Conservation (phyloP, 2,329 filamentous ascomycete genomes). For the Rutstroemia sp. region DNA sequence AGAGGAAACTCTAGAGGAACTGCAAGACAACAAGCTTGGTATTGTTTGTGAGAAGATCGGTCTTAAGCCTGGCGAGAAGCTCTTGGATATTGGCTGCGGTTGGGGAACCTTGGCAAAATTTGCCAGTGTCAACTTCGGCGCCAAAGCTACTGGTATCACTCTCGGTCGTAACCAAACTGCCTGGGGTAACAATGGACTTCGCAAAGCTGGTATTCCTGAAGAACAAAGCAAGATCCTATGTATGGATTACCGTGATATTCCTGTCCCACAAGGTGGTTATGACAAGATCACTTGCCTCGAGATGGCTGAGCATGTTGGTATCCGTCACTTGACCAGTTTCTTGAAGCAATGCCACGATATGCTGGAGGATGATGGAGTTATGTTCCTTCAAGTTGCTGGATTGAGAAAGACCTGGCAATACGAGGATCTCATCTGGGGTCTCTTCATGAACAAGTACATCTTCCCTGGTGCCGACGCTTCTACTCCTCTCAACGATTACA, state of each 20-base stretch:
- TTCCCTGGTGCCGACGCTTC: constrained; percentile 96
- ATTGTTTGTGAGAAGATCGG: constrained; percentile 94
- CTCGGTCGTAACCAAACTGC: constrained; percentile 94
- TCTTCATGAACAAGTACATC: constrained; percentile 99
- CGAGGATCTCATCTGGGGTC: constrained; percentile 94
- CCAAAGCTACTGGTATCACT: constrained; percentile 77
- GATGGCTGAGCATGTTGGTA: constrained; percentile 98
- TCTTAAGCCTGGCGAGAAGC: constrained; percentile 68
- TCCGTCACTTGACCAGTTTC: constrained; percentile 78
- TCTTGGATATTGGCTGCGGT: constrained; percentile 95
- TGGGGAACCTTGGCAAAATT: constrained; percentile 96
- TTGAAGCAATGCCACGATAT: constrained; percentile 84
- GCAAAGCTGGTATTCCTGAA: constrained; percentile 73
- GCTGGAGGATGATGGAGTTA: constrained; percentile 91
- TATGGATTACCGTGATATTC: constrained; percentile 95
- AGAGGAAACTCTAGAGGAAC: constrained; percentile 87
- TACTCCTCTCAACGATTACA: constrained; percentile 81
- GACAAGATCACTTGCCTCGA: constrained; percentile 96
- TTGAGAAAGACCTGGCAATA: constrained; percentile 95
- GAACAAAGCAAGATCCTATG: constrained; percentile 88
- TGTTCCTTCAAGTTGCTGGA: constrained; percentile 94
- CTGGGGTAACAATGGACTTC: constrained; percentile 88
- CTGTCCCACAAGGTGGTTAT: constrained; percentile 69
- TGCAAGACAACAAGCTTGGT: constrained; percentile 96
- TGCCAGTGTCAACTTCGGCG: constrained; percentile 86